Conservation (phyloP, 352 stramenopile genomes). For the Phytophthora meadii region DNA sequence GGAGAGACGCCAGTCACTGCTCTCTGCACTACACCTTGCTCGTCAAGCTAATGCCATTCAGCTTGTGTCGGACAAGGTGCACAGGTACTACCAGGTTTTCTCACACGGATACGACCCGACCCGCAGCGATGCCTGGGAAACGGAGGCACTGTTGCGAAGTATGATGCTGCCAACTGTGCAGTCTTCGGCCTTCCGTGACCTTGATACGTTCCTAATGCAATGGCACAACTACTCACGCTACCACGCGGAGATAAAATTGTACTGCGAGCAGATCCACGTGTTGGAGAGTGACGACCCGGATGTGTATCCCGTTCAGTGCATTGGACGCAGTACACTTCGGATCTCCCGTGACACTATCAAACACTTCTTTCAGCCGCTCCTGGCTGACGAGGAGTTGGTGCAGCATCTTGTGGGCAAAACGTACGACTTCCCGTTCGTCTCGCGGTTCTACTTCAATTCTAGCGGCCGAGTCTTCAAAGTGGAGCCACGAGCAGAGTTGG, state of each 20-base stretch:
- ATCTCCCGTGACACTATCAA: slow-evolving; percentile 71
- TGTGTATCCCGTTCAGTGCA: slow-evolving; percentile 49
- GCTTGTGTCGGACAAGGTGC: slow-evolving; percentile 49
- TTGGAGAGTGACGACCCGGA: slow-evolving; percentile 44
- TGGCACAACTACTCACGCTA: slow-evolving; percentile 74
- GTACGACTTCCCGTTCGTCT: slow-evolving; percentile 63
- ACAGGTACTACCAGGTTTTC: slow-evolving; percentile 62
- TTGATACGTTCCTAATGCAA: slow-evolving; percentile 62
- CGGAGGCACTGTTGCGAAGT: slow-evolving; percentile 50
- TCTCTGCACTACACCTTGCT: slow-evolving; percentile 51
- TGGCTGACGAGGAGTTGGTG: slow-evolving; percentile 66
- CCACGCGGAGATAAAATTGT: slow-evolving; percentile 50
- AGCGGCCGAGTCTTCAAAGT: slow-evolving; percentile 57
- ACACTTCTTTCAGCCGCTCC: slow-evolving; percentile 67
- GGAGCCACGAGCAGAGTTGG: slow-evolving; percentile 61
- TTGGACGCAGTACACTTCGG: slow-evolving; percentile 50
- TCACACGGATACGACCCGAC: slow-evolving; percentile 50
- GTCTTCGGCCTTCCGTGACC: slow-evolving; percentile 52
- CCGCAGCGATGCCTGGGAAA: slow-evolving; percentile 21
- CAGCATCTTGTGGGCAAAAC: slow-evolving; percentile 65
- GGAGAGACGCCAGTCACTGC: slow-evolving; percentile 50
- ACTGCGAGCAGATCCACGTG: slow-evolving; percentile 43
- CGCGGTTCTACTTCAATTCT: slow-evolving; percentile 63
- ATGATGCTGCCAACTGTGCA: slow-evolving; percentile 60
- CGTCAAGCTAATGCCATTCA: slow-evolving; percentile 50